Evolutionary conservation across 805 yeast species (phyloP).

Genomic region (Candida suzukii): DNA sequence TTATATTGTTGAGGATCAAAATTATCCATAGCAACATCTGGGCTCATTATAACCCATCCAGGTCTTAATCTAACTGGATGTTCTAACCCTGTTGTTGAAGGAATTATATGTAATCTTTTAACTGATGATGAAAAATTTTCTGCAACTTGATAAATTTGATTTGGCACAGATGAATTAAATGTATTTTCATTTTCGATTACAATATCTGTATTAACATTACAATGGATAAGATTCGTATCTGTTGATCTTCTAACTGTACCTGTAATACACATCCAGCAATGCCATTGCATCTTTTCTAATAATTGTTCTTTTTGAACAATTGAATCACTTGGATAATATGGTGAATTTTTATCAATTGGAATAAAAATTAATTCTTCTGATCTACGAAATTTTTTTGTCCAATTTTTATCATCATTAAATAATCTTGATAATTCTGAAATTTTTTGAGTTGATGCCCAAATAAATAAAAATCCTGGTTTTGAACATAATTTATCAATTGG

Average conservation of each 20-base stretch:
- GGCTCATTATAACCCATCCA: constrained; percentile 90
- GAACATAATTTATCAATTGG: constrained; percentile 72
- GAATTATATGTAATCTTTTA: constrained; percentile 78
- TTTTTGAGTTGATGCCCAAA: constrained; percentile 81
- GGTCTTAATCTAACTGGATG: constrained; percentile 60
- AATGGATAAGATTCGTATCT: constrained; percentile 80
- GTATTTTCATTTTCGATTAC: constrained; percentile 48
- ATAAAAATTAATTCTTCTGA: constrained; percentile 85
- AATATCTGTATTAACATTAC: constrained; percentile 87
- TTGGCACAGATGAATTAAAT: constrained; percentile 53
- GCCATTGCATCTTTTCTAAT: constrained; percentile 80
- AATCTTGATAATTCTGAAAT: constrained; percentile 54
- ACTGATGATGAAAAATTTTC: constrained; percentile 85
- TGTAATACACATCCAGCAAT: constrained; percentile 96
- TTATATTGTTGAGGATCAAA: constrained; percentile 45
- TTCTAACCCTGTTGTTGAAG: constrained; percentile 59
- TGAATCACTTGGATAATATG: constrained; percentile 55
- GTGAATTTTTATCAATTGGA: constrained; percentile 59
- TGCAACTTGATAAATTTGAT: constrained; percentile 69
- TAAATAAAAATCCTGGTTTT: constrained; percentile 77
- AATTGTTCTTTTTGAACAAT: constrained; percentile 37
- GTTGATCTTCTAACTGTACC: constrained; percentile 86
- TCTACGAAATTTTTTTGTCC: constrained; percentile 67
- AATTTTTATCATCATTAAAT: constrained; percentile 28
- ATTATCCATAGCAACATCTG: constrained; percentile 72